Evolutionary conservation across 192 early-diverging fungal genomes (phyloP).

Genomic region (Backusella parvicylindrica): DNA sequence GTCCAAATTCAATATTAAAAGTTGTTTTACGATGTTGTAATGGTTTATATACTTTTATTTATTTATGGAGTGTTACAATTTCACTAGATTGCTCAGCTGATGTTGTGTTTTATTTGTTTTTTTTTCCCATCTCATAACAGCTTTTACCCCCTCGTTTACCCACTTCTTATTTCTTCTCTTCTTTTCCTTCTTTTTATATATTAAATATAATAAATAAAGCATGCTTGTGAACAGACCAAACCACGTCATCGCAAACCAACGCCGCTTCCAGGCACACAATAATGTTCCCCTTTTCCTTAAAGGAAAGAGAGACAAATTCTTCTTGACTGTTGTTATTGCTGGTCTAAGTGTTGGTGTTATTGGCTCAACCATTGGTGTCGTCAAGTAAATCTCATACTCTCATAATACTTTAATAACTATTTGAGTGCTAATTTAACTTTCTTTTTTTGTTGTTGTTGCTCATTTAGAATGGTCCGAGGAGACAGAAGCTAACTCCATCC

Average conservation of each 20-base stretch:
- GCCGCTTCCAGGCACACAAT: constrained; percentile 13
- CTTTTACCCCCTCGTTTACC: neutral
- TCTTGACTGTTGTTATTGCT: constrained; percentile 13
- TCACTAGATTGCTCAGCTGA: constrained; percentile 5
- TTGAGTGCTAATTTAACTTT: neutral
- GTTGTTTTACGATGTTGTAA: neutral
- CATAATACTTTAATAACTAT: neutral
- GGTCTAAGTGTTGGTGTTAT: constrained; percentile 18
- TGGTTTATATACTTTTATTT: neutral
- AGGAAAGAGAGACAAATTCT: constrained; percentile 24
- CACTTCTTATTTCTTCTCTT: neutral
- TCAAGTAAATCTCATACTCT: constrained; percentile 7
- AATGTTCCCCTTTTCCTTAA: constrained; percentile 25
- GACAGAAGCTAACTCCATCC: neutral
- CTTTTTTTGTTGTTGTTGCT: neutral
- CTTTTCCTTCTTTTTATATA: neutral
- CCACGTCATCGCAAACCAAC: constrained; percentile 20
- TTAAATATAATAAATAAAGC: neutral
- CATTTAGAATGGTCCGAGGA: constrained; percentile 9
- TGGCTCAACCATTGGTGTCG: constrained; percentile 6
- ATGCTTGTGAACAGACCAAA: constrained; percentile 19
- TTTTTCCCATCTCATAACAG: constrained; percentile 8
- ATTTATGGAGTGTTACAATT: neutral
- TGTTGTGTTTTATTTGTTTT: neutral
- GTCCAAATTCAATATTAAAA: neutral